phyloP scores from a whole-genome alignment of 2,329 filamentous ascomycete species.

The Periconia macrospinosa region DNA sequence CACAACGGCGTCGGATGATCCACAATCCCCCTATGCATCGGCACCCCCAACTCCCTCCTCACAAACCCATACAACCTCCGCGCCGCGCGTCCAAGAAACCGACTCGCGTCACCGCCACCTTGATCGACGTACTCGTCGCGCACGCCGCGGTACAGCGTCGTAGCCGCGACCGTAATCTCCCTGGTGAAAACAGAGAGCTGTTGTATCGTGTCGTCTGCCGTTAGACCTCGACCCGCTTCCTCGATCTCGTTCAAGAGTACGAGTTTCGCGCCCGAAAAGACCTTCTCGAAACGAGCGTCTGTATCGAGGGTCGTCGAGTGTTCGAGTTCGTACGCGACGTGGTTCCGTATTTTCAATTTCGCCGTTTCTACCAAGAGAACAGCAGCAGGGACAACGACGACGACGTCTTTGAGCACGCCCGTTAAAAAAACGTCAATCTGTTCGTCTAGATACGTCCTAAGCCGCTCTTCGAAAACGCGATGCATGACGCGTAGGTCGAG shows the following conservation, averaged over 20 bases:
- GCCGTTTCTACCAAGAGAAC: constrained; percentile 3
- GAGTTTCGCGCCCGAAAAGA: constrained; percentile 5
- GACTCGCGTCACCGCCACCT: constrained; percentile 11
- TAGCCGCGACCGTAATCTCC: neutral
- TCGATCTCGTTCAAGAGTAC: constrained; percentile 1
- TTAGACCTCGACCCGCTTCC: neutral
- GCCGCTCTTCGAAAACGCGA: neutral
- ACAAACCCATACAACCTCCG: neutral
- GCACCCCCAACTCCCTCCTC: neutral
- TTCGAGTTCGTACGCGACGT: constrained; percentile 3
- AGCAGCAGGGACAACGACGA: too few relatives aligned
- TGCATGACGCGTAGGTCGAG: constrained; percentile 45
- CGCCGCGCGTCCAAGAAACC: neutral
- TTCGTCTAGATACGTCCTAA: neutral
- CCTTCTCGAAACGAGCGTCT: constrained; percentile 9
- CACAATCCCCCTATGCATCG: neutral
- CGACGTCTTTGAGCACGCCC: too few relatives aligned
- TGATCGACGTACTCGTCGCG: constrained; percentile 4
- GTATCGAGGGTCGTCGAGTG: constrained; percentile 13
- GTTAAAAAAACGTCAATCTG: too few relatives aligned
- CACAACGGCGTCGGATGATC: constrained; percentile 9
- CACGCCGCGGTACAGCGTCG: constrained; percentile 4
- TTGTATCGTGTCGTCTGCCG: neutral
- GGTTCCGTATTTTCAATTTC: constrained; percentile 2
- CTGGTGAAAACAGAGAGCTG: constrained; percentile 1